Evolutionary conservation across 139 green algal species (phyloP).

Genomic region (Chlamydomonas schloesseri): DNA sequence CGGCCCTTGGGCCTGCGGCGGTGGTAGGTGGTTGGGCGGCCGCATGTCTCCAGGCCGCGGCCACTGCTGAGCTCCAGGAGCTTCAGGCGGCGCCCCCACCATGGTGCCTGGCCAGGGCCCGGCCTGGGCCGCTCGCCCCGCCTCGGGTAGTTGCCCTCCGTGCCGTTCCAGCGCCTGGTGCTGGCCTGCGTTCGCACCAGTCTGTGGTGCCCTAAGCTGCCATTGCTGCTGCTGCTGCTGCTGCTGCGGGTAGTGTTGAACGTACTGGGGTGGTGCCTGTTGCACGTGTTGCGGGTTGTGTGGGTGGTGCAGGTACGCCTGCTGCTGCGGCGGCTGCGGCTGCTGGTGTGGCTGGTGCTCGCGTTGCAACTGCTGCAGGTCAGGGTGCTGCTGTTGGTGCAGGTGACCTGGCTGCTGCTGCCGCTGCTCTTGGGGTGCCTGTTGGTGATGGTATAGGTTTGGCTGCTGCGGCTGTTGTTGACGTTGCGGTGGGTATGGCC

Average conservation of each 20-base stretch:
- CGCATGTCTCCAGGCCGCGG: too few species aligned
- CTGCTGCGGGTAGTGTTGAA: conserved; percentile 2
- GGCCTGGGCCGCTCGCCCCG: too few species aligned
- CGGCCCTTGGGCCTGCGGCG: not conserved
- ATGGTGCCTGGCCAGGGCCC: too few species aligned
- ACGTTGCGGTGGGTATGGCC: not conserved
- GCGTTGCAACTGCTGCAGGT: not conserved
- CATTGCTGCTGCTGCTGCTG: not conserved
- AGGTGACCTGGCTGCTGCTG: not conserved
- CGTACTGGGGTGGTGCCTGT: not conserved
- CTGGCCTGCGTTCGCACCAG: too few species aligned
- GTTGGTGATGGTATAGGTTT: not conserved
- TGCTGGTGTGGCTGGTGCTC: not conserved
- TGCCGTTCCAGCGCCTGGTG: too few species aligned
- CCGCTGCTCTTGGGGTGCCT: not conserved
- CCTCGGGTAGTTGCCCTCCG: too few species aligned
- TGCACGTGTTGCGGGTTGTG: conserved; percentile 6
- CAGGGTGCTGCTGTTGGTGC: conserved; percentile 23
- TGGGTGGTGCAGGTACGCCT: not conserved
- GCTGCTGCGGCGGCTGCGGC: conserved; percentile 2
- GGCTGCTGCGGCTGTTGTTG: not conserved
- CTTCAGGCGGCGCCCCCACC: too few species aligned
- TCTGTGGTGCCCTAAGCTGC: not conserved
- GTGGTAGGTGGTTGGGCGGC: not conserved
- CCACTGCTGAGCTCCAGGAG: too few species aligned